phyloP scores from a whole-genome alignment of 352 stramenopile species.

The Thalassiosira mediterranea region DNA sequence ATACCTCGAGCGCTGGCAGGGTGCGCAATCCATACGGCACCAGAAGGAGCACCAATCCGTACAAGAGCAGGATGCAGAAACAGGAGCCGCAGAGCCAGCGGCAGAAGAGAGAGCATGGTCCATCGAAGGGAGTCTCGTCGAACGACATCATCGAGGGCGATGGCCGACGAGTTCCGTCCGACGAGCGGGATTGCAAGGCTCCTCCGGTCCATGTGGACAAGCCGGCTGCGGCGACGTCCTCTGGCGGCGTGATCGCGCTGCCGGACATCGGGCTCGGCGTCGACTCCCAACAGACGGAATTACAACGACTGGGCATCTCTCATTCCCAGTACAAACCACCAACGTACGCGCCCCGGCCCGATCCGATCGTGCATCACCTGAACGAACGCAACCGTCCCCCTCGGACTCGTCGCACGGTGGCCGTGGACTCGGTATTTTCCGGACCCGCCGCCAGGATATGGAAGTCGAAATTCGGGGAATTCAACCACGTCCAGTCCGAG shows the following conservation, averaged over 20 bases:
- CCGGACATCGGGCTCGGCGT: constrained; percentile 20
- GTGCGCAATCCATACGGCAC: neutral
- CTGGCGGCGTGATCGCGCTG: constrained; percentile 8
- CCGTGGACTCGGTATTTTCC: constrained; percentile 57
- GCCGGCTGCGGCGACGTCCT: neutral
- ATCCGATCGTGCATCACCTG: constrained; percentile 63
- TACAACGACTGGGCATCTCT: constrained; percentile 45
- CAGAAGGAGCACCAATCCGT: neutral
- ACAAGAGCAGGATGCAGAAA: neutral
- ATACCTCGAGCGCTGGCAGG: neutral
- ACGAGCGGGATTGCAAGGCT: neutral
- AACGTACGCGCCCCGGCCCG: constrained; percentile 14
- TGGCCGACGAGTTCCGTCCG: neutral
- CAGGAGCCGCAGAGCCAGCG: neutral
- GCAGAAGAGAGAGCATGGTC: neutral
- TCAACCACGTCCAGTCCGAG: constrained; percentile 96
- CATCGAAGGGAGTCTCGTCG: neutral
- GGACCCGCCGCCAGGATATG: constrained; percentile 56
- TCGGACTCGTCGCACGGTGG: constrained; percentile 32
- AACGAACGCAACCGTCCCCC: constrained; percentile 52
- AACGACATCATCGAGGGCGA: neutral
- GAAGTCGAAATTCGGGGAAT: constrained; percentile 82
- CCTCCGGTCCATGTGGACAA: neutral
- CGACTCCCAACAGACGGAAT: constrained; percentile 22
- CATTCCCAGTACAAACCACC: constrained; percentile 55